Evolutionary conservation across 2,329 filamentous ascomycete genomes (phyloP), one percentile per base, ranked within the genome.

Genomic region (Aureobasidium sp.): DNA sequence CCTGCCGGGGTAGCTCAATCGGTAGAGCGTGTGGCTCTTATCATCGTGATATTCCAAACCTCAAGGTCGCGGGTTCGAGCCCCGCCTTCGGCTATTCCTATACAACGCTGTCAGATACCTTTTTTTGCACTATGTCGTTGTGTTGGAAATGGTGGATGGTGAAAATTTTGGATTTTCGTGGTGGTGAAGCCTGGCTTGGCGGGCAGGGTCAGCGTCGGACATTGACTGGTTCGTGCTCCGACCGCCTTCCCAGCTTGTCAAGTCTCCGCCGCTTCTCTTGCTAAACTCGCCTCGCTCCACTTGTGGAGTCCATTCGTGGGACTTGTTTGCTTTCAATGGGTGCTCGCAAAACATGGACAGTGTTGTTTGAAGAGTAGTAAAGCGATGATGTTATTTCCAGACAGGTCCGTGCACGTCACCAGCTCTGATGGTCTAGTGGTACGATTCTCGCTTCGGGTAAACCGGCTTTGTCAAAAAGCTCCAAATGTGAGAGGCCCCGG

Each of bases 11-110:
- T 77, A 77, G 75, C 76, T 78, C 75, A 77, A 77, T 77, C 75
- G 75, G 72, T 72, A 77, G 74, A 76, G 74, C 74, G 73, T 75
- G 73, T 74, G 76, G 75, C 76, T 76, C 75, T 77, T 77, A 77
- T 67, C 55, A 22, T 37, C 12, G 14, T 1, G 39, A 56, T 45
- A 56, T 31, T 45, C 39, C n/a, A 15, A 31, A 66, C 63, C 66
- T 67, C 65, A 66, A 67, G 66, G 65, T 66, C 64, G 66, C 27
- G 45, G 45, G 45, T 48, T 48, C 45, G 45, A 48, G 45, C 45
- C 45, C 45, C 45, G 45, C 45, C 45, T 48, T 48, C 45, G 45
- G 45, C 45, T 48, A 48, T 48, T 48, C 45, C 45, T 48, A 48
- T 3, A 34, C 15, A 49, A n/a, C 25, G 47, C 17, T 49, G 47